Evolutionary conservation across 768 basidiomycete species (phyloP).

Genomic region (Lactifluus echinatus): DNA sequence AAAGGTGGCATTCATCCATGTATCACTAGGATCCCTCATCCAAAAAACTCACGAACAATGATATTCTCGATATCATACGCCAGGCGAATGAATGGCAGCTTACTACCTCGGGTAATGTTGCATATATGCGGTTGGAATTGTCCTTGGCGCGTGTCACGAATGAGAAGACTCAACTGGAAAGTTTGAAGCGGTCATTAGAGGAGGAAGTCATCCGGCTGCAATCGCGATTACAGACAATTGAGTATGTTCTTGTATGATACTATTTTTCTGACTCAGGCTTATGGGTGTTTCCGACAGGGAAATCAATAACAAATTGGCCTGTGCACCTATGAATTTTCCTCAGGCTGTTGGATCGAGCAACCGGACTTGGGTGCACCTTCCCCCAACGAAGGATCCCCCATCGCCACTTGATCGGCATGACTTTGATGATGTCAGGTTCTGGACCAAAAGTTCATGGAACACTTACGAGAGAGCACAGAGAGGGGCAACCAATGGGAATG

Average conservation of each 20-base stretch:
- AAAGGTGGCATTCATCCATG: too few relatives aligned
- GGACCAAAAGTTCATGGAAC: background rate
- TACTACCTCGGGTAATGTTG: background rate
- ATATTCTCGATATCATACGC: background rate
- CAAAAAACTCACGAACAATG: background rate
- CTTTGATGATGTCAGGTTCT: background rate
- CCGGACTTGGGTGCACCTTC: background rate
- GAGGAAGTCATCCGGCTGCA: background rate
- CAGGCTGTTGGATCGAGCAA: background rate
- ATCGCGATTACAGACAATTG: too few relatives aligned
- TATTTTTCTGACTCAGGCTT: background rate
- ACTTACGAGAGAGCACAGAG: too few relatives aligned
- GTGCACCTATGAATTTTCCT: background rate
- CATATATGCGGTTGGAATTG: background rate
- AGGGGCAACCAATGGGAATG: too few relatives aligned
- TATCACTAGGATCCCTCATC: background rate
- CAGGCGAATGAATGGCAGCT: too few relatives aligned
- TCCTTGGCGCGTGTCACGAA: background rate
- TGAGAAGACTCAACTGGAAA: background rate
- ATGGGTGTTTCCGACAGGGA: background rate
- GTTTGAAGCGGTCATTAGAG: background rate
- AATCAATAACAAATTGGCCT: background rate
- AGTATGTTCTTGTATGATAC: too few relatives aligned
- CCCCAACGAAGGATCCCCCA: too few relatives aligned
- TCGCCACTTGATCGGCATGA: background rate